Evolutionary conservation across 176 grass and related monocot genomes (phyloP), one percentile per base, ranked within the genome.

Genomic region (Oryza australiensis): DNA sequence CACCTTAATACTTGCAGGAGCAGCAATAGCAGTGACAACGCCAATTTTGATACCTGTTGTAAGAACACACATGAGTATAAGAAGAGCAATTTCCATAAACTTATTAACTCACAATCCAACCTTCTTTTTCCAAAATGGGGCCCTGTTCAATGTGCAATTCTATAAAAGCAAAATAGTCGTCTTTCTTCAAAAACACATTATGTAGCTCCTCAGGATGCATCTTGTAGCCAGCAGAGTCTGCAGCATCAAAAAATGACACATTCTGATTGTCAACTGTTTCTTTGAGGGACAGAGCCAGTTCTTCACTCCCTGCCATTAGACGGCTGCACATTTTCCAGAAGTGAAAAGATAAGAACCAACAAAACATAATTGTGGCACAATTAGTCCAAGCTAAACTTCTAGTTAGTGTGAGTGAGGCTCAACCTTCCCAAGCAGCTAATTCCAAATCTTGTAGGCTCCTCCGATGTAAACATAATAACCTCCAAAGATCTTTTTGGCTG

Each of bases 391-490:
- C 5, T 42, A 68, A 42, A 24, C 67, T 20, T 30, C 64, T 75
- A 66, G 13, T 57, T 66, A 8, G 16, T 16, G 48, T 16, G 35
- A 72, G 38, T 73, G 28, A 72, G 37, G 64, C 49, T 32, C 38
- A 66, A 98, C 96, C 96, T 98, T 90, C 93, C 96, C 89, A 99
- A 87, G 68, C 93, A 99, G 32, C 93, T 93, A 62, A 95, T 95
- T 88, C 96, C 96, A 85, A 99, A 99, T 68, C 93, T 87, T 68
- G 96, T 99, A 59, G 96, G 96, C 77, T 99, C 93, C 73, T 99
- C 93, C 23, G 93, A 99, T 64, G 96, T 99, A 77, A 99, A 99
- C 96, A 99, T 99, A 71, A 99, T 91, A 82, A 99, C 89, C 65
- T 95, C 96, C 87, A 99, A 82, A 59, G 93, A 90, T 70, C 83